Percentiles rank a stretch among this genome's conserved stretches.
Conservation (phyloP, 2,329 filamentous ascomycete species). For the Claviceps sp. region DNA sequence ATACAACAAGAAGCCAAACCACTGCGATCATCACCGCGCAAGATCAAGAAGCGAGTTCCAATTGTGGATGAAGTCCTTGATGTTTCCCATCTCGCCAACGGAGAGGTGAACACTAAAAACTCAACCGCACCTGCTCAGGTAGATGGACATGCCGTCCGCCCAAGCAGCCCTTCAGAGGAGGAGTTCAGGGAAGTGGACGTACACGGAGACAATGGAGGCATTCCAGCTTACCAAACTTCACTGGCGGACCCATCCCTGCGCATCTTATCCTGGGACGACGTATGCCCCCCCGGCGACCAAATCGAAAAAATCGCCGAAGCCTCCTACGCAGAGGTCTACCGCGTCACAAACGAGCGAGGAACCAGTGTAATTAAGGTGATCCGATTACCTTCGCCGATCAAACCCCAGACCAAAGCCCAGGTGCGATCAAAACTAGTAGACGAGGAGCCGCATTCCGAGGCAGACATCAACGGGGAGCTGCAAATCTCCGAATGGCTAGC, state of each 20-base stretch:
- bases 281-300: conserved; percentile 37
- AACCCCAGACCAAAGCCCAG: conserved; percentile 43
- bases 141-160: background rate
- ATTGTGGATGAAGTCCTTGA: conserved; percentile 6
- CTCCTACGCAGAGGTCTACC: conserved; percentile 53
- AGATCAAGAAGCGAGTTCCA: conserved; percentile 3
- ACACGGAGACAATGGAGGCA: conserved; percentile 6
- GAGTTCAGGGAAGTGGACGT: no score
- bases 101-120: background rate
- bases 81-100: background rate
- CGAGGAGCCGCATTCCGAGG: conserved; percentile 41
- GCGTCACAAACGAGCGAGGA: conserved; percentile 43
- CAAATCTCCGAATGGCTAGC: conserved; percentile 51
- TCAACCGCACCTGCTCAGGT: no score
- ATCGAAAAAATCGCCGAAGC: conserved; percentile 54
- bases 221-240: background rate
- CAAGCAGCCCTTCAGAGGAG: background rate
- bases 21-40: conserved; percentile 8
- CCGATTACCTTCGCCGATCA: conserved; percentile 43
- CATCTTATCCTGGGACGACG: conserved; percentile 41
- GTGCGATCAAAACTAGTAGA: conserved; percentile 40
- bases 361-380: conserved; percentile 55
- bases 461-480: conserved; percentile 44
- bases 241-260: conserved; percentile 20
- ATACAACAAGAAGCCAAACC: conserved; percentile 11